These are phyloP conservation scores for Beauveria medogensis DNA, from an alignment of 2,329 filamentous ascomycete genomes.

Conservation along the genomic window DNA sequence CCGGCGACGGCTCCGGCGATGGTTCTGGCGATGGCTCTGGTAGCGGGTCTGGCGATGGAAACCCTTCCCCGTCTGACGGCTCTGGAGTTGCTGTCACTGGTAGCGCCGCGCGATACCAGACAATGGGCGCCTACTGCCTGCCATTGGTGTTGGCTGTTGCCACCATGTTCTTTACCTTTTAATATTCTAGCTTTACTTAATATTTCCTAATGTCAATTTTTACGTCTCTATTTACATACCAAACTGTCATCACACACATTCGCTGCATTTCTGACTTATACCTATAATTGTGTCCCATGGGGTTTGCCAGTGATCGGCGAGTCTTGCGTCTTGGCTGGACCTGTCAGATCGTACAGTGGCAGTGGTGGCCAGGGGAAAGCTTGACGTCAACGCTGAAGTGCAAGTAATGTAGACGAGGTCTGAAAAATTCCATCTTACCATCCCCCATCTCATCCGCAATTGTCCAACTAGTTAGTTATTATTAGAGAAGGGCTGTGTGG, in stretches of 20 bases:
- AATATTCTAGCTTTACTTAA: background rate
- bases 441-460: background rate
- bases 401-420: background rate
- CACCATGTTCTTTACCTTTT: slow-evolving; percentile 1
- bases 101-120: background rate
- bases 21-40: background rate
- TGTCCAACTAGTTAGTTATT: background rate
- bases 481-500: background rate
- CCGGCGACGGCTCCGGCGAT: background rate
- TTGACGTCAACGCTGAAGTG: background rate
- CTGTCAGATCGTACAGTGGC: background rate
- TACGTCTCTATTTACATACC: background rate
- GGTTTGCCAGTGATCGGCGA: background rate
- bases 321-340: background rate
- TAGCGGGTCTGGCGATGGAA: background rate
- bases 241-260: too few relatives aligned
- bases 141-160: background rate
- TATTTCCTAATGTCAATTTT: background rate
- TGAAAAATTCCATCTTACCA: background rate
- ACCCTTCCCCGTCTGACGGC: background rate
- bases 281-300: background rate
- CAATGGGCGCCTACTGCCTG: background rate
- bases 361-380: background rate
- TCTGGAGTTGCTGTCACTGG: background rate
- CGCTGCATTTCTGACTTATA: background rate